Evolutionary conservation across 495 filamentous ascomycete species (phyloP), one percentile per base, ranked within the genome.

Genomic region (Hypoxylon fuscum): DNA sequence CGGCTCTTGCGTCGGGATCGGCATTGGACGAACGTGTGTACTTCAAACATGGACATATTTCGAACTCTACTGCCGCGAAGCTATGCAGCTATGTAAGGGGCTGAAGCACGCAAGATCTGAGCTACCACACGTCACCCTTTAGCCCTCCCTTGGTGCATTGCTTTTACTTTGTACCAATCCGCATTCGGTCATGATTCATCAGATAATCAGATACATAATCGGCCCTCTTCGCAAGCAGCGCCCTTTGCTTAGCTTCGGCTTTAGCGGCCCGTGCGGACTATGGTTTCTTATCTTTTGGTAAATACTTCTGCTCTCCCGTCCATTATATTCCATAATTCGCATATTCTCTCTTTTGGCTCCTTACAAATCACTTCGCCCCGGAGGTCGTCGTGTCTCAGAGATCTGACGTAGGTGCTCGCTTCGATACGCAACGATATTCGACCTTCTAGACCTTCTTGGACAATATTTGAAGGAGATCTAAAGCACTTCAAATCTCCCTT

Each of bases 141-240:
- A 57, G 52, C 12, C 38, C 29, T 41, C 31, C 55, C 22, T 60
- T 44, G 57, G 41, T 47, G 62, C 50, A 51, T 53, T 32, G 20
- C 25, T 41, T 1, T 50, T 57, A 9, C 11, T 22, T 38, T 7
- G 46, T 44, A 49, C 47, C 65, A 61, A 58, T 34, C 65, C 62
- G 68, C 52, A 51, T 66, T 56, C 49, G 62, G 66, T 48, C 54
- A 66, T 69, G 69, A 71, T 69, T 71, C 69, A 66, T 66, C 57
- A 62, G 57, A 66, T 66, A 66, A 68, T 53, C 54, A 64, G 59
- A 59, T n/a, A n/a, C n/a, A n/a, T 52, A 68, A 48, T 68, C 56
- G 64, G 60, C 56, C 68, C 68, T 66, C 61, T 56, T 62, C 48
- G 21, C 25, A 60, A 37, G 44, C 58, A n/a, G 18, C 35, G 38